Base-by-base conservation (phyloP, 352 stramenopile genomes). In the Phytopythium oedochilum region DNA sequence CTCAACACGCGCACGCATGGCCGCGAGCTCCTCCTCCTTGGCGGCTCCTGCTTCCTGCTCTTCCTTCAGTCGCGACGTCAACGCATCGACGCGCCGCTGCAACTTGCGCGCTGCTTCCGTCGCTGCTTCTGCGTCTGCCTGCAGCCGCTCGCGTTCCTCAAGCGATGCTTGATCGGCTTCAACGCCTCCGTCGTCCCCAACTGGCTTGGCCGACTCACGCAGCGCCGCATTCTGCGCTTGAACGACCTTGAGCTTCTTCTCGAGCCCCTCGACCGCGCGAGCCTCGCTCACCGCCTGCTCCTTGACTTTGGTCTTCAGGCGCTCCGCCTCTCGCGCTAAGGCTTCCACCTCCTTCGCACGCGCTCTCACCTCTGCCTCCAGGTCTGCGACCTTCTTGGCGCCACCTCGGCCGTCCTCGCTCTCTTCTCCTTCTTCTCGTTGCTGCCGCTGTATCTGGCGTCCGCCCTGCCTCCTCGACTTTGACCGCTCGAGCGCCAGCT, bases 191-290 rank as follows among this genome's bases (percentile, higher is more conserved):
- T 42, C 29, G 8, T 46, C n/a, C 43, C 59, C 17, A 8, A 35
- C 23, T 5, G 51, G 22, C 23, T 43, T 35, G 28, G 63, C 44
- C 10, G 65, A 72, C 23, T 90, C 72, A 9, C 80, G 81, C 14
- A 96, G 40, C n/a, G 83, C 88, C n/a, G 79, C 48, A 36, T 96
- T 96, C 49, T 96, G 81, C 3, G 82, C 83, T 40, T 93, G 66
- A 0, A 93, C 57, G 0, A 94, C 64, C 29, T 87, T 83, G 25
- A 93, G 59, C 51, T 87, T 82, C 57, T 78, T 81, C 52, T 88
- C 77, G 18, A 91, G 50, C 18, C 75, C 71, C 42, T 90, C 79
- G 1, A 88, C 58, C 4, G 56, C 46, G 3, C 69, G 72, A 14
- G 67, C 64, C 46, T 89, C 71, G 25, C 55, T 62, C 22, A 84